These are phyloP conservation scores for Phytophthora pisi DNA, from an alignment of 352 stramenopile genomes.

Conservation along the genomic window DNA sequence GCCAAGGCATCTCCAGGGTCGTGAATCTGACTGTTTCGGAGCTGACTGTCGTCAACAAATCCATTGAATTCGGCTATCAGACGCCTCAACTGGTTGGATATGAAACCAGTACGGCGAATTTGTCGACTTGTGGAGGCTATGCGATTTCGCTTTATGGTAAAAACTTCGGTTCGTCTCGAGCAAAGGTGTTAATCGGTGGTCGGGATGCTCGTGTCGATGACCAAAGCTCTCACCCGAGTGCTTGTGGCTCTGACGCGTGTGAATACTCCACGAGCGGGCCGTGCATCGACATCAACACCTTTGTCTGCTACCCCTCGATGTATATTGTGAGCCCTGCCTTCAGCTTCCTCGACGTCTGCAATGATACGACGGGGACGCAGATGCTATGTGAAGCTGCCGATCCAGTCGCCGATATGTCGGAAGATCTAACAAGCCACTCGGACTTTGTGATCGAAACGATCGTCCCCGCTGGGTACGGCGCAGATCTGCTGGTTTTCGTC, in stretches of 20 bases:
- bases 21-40: conserved; percentile 44
- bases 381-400: conserved; percentile 35
- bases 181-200: conserved; percentile 56
- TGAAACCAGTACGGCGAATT: conserved; percentile 51
- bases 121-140: conserved; percentile 69
- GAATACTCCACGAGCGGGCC: conserved; percentile 55
- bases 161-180: conserved; percentile 58
- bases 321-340: conserved; percentile 44
- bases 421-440: conserved; percentile 48
- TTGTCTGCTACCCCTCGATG: conserved; percentile 58
- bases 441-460: conserved; percentile 56
- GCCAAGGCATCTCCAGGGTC: conserved; percentile 50
- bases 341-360: conserved; percentile 38
- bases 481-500: conserved; percentile 44
- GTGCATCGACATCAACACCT: conserved; percentile 48
- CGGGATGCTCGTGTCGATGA: conserved; percentile 57
- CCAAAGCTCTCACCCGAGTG: conserved; percentile 41
- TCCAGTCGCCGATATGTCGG: conserved; percentile 11
- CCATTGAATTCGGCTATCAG: conserved; percentile 52
- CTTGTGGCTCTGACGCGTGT: conserved; percentile 41
- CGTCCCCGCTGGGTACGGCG: conserved; percentile 57
- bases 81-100: conserved; percentile 45
- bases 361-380: conserved; percentile 31
- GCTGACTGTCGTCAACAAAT: conserved; percentile 37
- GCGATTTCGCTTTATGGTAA: conserved; percentile 60